A percentile compares a stretch with the other conserved stretches of the same genome.
phyloP scores from a whole-genome alignment of 2,329 filamentous ascomycete genomes.

The Aspergillus udagawae region DNA sequence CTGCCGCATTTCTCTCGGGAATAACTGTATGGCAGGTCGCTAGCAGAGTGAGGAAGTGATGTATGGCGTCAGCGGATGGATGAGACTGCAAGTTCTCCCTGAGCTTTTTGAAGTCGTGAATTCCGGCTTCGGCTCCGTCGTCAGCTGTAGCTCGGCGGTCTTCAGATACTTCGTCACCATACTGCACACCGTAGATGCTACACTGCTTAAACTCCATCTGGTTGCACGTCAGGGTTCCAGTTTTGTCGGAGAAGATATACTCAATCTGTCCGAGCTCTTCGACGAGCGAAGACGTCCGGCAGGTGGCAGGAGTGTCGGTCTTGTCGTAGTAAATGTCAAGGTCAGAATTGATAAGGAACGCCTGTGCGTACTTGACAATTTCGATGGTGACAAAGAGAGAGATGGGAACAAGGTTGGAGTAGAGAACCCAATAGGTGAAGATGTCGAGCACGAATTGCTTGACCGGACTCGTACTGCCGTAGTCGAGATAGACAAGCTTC shows the following conservation, averaged over 20 bases:
- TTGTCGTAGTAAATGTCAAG: conserved; percentile 97
- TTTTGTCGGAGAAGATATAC: conserved; percentile 98
- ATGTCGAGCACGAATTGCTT: conserved; percentile 88
- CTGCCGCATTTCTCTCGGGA: conserved; percentile 77
- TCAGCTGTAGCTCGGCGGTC: conserved; percentile 77
- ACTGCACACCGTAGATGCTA: conserved; percentile 88
- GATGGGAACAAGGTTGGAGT: conserved; percentile 93
- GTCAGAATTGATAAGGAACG: conserved; percentile 96
- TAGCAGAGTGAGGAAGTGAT: conserved; percentile 84
- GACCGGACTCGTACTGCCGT: conserved; percentile 62
- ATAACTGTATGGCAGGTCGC: conserved; percentile 96
- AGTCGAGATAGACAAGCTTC: conserved; percentile 68
- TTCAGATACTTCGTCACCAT: conserved; percentile 86
- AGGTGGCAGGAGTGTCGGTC: conserved; percentile 91
- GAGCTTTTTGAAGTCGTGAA: conserved; percentile 79
- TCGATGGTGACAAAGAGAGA: conserved; percentile 97
- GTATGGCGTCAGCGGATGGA: conserved; percentile 56
- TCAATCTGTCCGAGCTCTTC: conserved; percentile 98
- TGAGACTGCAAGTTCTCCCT: conserved; percentile 65
- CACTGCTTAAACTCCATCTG: conserved; percentile 98
- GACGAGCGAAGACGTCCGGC: conserved; percentile 90
- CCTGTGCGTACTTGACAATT: conserved; percentile 96
- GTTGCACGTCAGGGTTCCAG: conserved; percentile 94
- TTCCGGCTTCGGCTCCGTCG: conserved; percentile 71
- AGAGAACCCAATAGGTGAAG: conserved; percentile 97